These are phyloP conservation scores for Prosopis cineraria DNA, from an alignment of 306 rosid species.

Conservation along the genomic window DNA sequence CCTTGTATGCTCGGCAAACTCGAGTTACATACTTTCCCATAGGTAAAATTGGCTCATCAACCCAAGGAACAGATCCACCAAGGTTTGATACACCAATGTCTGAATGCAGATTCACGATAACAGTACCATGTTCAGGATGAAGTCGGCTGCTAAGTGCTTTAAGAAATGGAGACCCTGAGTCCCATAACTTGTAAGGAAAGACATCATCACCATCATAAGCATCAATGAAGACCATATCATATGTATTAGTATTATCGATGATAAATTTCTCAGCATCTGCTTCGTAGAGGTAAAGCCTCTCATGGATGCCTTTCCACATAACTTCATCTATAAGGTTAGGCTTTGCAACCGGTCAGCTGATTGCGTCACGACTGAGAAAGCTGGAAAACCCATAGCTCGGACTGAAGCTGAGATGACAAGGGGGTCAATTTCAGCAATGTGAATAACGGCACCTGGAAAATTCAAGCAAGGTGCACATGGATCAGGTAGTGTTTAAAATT, in stretches of 20 bases:
- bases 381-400: conserved; percentile 92
- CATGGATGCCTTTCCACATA: conserved; percentile 87
- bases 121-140: conserved; percentile 86
- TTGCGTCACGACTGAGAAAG: conserved; percentile 67
- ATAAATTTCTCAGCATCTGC: conserved; percentile 86
- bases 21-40: conserved; percentile 67
- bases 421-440: conserved; percentile 88
- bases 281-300: conserved; percentile 75
- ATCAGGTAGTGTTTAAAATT: conserved; percentile 18
- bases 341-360: conserved; percentile 56
- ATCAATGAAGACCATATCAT: conserved; percentile 86
- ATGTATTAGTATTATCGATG: conserved; percentile 42
- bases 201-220: conserved; percentile 90
- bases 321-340: conserved; percentile 57
- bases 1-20: conserved; percentile 74
- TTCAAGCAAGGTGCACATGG: conserved; percentile 5
- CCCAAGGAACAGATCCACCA: conserved; percentile 59
- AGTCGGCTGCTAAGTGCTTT: conserved; percentile 65
- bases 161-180: conserved; percentile 66
- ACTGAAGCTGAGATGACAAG: conserved; percentile 87
- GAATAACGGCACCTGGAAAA: conserved; percentile 72
- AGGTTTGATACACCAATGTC: conserved; percentile 59
- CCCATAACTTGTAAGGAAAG: conserved; percentile 83
- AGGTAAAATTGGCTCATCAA: conserved; percentile 55
- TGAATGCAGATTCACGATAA: conserved; percentile 93